Base-by-base conservation (phyloP, 2,329 filamentous ascomycete species). In the Trichophyton benhamiae region DNA sequence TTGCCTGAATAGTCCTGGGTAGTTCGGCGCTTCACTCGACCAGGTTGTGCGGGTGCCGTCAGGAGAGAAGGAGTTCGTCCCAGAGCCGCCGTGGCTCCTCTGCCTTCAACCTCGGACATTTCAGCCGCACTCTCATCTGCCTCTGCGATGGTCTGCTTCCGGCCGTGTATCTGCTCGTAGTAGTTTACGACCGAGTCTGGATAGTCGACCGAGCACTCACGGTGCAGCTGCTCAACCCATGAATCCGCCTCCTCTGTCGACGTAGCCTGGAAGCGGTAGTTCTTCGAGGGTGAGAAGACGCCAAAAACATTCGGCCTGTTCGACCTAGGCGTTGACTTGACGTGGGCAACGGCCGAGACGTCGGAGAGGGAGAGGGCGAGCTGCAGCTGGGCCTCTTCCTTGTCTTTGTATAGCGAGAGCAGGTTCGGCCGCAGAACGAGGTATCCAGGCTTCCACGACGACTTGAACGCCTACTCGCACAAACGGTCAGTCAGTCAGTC, bases 361-460 rank as follows among this genome's bases (percentile, higher is more conserved):
- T 99, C 94, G 49, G 89, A 87, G 44, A 97, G 82, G 69, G 86
- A 86, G 69, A 99, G 85, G 71, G 95, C 91, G 70, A 95, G 87
- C 59, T 89, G 87, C 49, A 99, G 82, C 72, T 91, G 91, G 68
- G 87, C 88, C 76, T 96, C 91, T 68, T 91, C 88, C 68, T 89
- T 84, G 71, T 92, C 88, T 75, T 92, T 95, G 81, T 99, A 99
- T 64, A 96, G 86, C 59, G 89, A 96, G 38, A 99, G 82, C 20
- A 89, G 83, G 68, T 94, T 95, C 0, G 92, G 91, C 64, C 94
- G 87, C 53, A 99, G 82, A 46, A 99, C 94, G 48, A 97, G 80
- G 75, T 88, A 94, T 64, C 91, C 85, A 4, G 87, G 80, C 76
- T 95, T 95, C 94, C 94, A 99, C 65, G 88, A 86, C 85, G 96